Base-by-base conservation (phyloP, 768 basidiomycete genomes). In the Tephrocybe sp. region DNA sequence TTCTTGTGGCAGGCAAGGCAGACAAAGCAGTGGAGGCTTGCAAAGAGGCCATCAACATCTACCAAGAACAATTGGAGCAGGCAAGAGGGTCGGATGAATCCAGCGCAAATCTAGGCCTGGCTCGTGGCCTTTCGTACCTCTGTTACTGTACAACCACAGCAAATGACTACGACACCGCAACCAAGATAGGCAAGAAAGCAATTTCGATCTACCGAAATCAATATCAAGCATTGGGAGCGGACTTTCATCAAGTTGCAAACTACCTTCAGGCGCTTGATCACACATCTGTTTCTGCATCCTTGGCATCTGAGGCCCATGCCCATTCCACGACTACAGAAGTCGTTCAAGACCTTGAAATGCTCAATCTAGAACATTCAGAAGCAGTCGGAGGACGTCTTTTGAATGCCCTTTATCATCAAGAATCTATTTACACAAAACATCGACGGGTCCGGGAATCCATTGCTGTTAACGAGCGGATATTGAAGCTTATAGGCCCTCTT, bases 11-110 rank as follows among this genome's bases (percentile, higher is more conserved):
- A 3, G 42, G 38, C 6, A 43, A 52, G 15, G 22, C 30, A 18
- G 54, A 51, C 18, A 50, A 52, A 4, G 50, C 54, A 8, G 39
- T 55, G 6, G 34, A 23, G 21, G 30, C 25, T 36, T 55, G 54
- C 23, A 18, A 47, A 24, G 54, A 55, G 23, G 50, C 54, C 33
- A 37, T 55, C 8, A 50, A 55, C 16, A 45, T 49, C 36, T 54
- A 49, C 30, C 53, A 48, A 5, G 15, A 15, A 30, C 9, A 39
- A 33, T 7, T 25, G 44, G n/a, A 42, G 45, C 29, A 45, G 39
- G 9, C 22, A 15, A n/a, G n/a, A n/a, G 16, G 36, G 31, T 21
- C 45, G 0, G 39, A 34, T 30, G 43, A 37, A 24, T 34, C 27
- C 2, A 11, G 40, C n/a, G n/a, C n/a, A n/a, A n/a, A n/a, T n/a